phyloP scores from a whole-genome alignment of 306 rosid species.

The Sicyos edulis region DNA sequence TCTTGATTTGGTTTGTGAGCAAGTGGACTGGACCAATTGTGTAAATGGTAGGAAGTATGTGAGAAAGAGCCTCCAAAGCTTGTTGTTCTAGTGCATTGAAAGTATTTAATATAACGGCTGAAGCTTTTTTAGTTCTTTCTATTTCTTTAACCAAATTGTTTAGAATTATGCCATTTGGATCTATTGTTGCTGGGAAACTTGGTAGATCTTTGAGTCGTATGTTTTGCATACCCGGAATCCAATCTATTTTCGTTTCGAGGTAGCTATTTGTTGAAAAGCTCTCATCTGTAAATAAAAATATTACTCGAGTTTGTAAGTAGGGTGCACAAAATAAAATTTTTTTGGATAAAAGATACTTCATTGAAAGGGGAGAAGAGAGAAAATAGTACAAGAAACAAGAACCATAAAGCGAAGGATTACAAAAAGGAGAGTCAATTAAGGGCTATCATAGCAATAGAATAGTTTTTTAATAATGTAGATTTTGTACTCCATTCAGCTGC shows the following conservation, averaged over 20 bases:
- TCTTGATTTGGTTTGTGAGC: neutral
- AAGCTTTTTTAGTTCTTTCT: neutral
- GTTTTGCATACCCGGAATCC: slow-evolving; percentile 38
- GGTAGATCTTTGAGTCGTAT: slow-evolving; percentile 44
- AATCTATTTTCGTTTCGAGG: slow-evolving; percentile 20
- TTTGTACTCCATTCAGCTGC: too few species aligned
- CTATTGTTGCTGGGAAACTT: slow-evolving; percentile 34
- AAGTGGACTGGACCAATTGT: neutral
- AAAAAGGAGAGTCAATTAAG: too few species aligned
- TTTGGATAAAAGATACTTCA: too few species aligned
- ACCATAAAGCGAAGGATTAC: too few species aligned
- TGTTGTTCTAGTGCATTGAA: neutral
- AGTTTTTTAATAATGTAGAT: too few species aligned
- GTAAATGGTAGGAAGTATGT: slow-evolving; percentile 4
- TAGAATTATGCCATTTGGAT: slow-evolving; percentile 17
- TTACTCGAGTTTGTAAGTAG: too few species aligned
- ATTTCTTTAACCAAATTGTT: neutral
- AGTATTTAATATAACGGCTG: slow-evolving; percentile 18
- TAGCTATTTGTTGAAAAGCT: too few species aligned
- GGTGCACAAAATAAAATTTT: too few species aligned
- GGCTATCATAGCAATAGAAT: too few species aligned
- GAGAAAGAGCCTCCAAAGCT: neutral
- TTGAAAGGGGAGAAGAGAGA: too few species aligned
- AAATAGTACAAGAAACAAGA: too few species aligned
- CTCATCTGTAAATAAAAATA: too few species aligned